Evolutionary conservation across 1,284 basidiomycete genomes (phyloP), one percentile per base, ranked within the genome.

Genomic region (Pseudozyma tsukubaensis): DNA sequence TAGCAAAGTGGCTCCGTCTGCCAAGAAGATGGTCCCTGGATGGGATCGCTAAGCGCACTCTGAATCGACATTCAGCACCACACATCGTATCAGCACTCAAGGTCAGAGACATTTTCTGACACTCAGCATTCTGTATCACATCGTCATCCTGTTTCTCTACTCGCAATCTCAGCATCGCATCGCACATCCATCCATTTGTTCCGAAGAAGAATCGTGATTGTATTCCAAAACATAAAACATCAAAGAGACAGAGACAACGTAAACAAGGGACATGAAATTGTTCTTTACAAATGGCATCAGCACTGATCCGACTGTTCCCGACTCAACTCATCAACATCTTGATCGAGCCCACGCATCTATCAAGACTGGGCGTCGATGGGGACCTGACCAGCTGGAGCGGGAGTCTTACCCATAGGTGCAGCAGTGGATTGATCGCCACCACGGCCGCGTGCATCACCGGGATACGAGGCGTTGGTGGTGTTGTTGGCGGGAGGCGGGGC

Each of bases 321-420:
- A n/a, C n/a, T n/a, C n/a, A n/a, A n/a, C n/a, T n/a, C n/a, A n/a
- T n/a, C n/a, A n/a, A n/a, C n/a, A n/a, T n/a, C n/a, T n/a, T n/a
- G n/a, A n/a, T n/a, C n/a, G n/a, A n/a, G n/a, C n/a, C n/a, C n/a
- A n/a, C n/a, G n/a, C n/a, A n/a, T n/a, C n/a, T n/a, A n/a, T 55
- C 55, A 72, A 12, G 70, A 74, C 16, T 71, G 59, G 45, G 72
- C 72, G 45, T 75, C 72, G 55, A 68, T 72, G 11, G 72, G 72
- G 1, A 50, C 43, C 18, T 64, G 72, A 48, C 50, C 47, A 18
- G 72, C 51, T 5, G 72, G 72, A 3, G 64, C 59, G 4, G 56
- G 68, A 21, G 72, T 65, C 44, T 47, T 36, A 12, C 72, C 72
- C 72, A 75, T 71, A 16, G 72, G 60, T n/a, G 57, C 62, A 0